These are phyloP conservation scores for Teunomyces gatunensis DNA, from an alignment of 805 yeast species.

Conservation along the genomic window DNA sequence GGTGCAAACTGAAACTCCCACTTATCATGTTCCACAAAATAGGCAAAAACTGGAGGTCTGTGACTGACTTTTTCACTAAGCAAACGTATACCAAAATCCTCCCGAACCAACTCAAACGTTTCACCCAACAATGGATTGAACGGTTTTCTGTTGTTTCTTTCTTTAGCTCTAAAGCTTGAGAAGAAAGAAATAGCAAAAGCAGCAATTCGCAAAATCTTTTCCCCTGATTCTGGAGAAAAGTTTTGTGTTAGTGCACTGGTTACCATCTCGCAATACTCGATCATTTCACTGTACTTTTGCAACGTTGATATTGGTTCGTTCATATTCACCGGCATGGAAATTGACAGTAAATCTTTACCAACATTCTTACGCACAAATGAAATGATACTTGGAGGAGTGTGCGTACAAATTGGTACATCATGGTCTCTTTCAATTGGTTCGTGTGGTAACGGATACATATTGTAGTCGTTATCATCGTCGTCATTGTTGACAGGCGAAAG, in stretches of 20 bases:
- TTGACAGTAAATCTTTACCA: conserved; percentile 81
- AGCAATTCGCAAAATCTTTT: conserved; percentile 65
- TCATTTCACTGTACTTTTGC: conserved; percentile 74
- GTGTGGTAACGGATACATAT: conserved; percentile 68
- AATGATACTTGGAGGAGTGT: conserved; percentile 79
- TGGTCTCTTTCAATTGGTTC: conserved; percentile 49
- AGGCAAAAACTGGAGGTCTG: conserved; percentile 82
- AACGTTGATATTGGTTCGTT: conserved; percentile 88
- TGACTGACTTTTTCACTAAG: conserved; percentile 86
- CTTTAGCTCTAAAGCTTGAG: conserved; percentile 69
- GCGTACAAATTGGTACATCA: conserved; percentile 55
- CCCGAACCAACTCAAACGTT: conserved; percentile 85
- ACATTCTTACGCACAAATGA: conserved; percentile 83
- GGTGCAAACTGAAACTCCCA: conserved; percentile 73
- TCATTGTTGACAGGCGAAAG: conserved; percentile 9
- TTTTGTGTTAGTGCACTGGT: conserved; percentile 54
- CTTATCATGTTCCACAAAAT: conserved; percentile 63
- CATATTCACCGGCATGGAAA: conserved; percentile 91
- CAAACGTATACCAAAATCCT: conserved; percentile 71
- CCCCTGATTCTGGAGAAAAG: conserved; percentile 48
- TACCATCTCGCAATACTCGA: conserved; percentile 72
- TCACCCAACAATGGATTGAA: conserved; percentile 94
- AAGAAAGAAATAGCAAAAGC: conserved; percentile 78
- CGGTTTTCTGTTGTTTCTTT: conserved; percentile 81
- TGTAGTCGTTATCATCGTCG: conserved; percentile 13